Evolutionary conservation across 306 rosid genomes (phyloP), one percentile per base, ranked within the genome.

Genomic region (Sophora flavescens): DNA sequence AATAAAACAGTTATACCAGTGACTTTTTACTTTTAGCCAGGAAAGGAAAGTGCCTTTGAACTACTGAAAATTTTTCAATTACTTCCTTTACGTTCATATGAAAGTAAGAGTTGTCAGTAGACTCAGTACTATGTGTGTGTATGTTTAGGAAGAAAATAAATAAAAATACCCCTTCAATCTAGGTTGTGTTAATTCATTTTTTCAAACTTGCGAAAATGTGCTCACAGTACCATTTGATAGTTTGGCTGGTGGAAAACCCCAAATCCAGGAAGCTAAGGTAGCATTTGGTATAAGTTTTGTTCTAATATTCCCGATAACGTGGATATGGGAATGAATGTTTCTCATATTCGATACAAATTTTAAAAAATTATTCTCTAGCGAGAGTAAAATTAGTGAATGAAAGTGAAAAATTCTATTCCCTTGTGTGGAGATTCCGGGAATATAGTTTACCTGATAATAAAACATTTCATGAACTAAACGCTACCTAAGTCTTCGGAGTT

Each of bases 31-130:
- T 42, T 22, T 42, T 41, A 53, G 6, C 73, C 66, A 53, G 66
- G 57, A 48, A 14, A 7, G 69, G n/a, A 16, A 11, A 45, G 51
- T 0, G 14, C 52, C 52, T 53, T 70, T 16, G 18, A 36, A 22
- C 54, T 59, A 7, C 6, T 78, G 62, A 45, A 45, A 15, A n/a
- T n/a, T 3, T 78, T 77, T 77, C 69, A 58, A 12, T 44, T 45
- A 77, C 80, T 52, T 64, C 35, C 28, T 63, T 36, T 45, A 9
- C 22, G 38, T 47, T 74, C 41, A 15, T 33, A 60, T 60, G 45
- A 61, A 50, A 61, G 70, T 47, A 35, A 61, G 70, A 61, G 36
- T 33, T 32, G 48, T 61, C 70, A 61, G 30, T 28, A 28, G 30
- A 28, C 30, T 28, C 30, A 28, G 35, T 4, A 64, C 8, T 4